Evolutionary conservation across 306 rosid species (phyloP).

Genomic region (Quercus wislizeni): DNA sequence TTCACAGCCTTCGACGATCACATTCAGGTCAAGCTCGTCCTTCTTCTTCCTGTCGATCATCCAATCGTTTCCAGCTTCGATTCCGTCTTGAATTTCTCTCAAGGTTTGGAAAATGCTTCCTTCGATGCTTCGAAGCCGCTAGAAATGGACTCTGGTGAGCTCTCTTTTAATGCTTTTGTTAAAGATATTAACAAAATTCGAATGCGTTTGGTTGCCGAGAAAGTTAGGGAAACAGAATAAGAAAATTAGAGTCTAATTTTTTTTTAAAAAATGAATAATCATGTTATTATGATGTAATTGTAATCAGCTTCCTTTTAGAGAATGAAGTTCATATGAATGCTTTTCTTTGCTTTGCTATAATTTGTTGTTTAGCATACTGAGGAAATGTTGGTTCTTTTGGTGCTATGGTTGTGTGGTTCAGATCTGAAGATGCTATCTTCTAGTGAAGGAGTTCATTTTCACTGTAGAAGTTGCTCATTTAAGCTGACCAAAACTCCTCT

Average conservation of each 20-base stretch:
- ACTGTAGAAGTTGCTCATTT: conserved; percentile 64
- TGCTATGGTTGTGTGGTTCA: conserved; percentile 29
- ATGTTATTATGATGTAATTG: no score
- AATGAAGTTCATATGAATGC: background rate
- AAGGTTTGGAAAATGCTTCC: conserved; percentile 14
- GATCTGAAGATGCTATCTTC: conserved; percentile 52
- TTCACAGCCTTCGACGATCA: conserved; percentile 60
- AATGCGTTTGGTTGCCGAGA: background rate
- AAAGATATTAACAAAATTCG: background rate
- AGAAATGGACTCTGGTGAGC: conserved; percentile 53
- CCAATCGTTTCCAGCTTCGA: conserved; percentile 49
- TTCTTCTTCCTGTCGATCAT: conserved; percentile 81
- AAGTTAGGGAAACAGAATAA: background rate
- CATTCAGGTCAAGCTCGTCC: conserved; percentile 71
- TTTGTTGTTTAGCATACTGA: background rate
- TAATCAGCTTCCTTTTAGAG: background rate
- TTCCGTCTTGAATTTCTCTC: conserved; percentile 33
- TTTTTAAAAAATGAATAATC: no score
- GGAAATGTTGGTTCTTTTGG: background rate
- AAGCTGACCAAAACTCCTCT: conserved; percentile 60
- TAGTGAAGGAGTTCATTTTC: conserved; percentile 57
- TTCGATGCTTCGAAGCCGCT: conserved; percentile 38
- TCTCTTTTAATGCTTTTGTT: background rate
- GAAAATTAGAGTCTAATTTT: no score
- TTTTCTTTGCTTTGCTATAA: background rate